Percentiles rank a stretch among this genome's conserved stretches.
Conservation (phyloP, 176 grass and related monocot genomes). For the Juncus effusus region DNA sequence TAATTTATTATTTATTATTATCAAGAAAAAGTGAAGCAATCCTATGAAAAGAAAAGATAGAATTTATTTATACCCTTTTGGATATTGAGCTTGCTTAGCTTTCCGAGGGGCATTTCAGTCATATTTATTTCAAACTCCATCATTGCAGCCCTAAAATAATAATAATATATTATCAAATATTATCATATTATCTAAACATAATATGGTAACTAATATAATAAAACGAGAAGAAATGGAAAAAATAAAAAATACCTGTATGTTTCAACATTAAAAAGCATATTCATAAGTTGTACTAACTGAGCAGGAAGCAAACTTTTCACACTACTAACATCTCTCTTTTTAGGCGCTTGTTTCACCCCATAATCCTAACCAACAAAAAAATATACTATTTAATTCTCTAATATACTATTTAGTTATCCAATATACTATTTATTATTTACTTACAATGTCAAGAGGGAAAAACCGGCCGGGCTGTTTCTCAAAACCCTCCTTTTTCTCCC, state of each 20-base stretch:
- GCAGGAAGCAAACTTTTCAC: conserved; percentile 80
- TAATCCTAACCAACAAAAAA: conserved; percentile 53
- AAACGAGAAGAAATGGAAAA: conserved; percentile 4
- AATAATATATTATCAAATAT: neutral
- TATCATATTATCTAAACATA: neutral
- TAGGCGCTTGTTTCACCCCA: conserved; percentile 62
- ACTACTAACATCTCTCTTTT: conserved; percentile 45
- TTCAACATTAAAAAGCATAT: conserved; percentile 92
- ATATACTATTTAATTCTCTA: too few species aligned
- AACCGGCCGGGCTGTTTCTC: conserved; percentile 75
- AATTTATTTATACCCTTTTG: conserved; percentile 55
- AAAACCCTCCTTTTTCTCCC: conserved; percentile 74
- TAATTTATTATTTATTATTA: conserved; percentile 22
- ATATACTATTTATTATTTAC: neutral
- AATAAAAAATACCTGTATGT: conserved; percentile 65
- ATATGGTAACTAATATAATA: neutral
- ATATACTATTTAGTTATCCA: conserved; percentile 9
- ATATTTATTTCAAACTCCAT: conserved; percentile 98
- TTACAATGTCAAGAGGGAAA: conserved; percentile 92
- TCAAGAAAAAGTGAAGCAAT: conserved; percentile 10
- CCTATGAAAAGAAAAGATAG: conserved; percentile 12
- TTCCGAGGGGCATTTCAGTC: conserved; percentile 97
- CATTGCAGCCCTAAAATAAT: conserved; percentile 69
- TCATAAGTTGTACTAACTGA: conserved; percentile 76
- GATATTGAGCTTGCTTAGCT: conserved; percentile 92